Evolutionary conservation across 176 grass and related monocot species (phyloP).

Genomic region (Triticum dicoccoides): DNA sequence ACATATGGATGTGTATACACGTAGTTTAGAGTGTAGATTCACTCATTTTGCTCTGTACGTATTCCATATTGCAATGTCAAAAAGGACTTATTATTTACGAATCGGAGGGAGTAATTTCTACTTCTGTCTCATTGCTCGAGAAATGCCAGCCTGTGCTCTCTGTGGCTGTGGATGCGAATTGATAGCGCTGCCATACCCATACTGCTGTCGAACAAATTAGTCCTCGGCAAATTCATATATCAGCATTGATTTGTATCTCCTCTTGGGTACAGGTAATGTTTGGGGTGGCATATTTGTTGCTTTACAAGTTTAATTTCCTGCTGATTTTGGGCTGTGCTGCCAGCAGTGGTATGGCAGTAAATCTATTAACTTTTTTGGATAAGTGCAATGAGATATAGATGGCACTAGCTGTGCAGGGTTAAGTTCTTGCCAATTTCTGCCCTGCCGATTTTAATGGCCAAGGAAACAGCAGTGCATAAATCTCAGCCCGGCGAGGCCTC

Average conservation of each 20-base stretch:
- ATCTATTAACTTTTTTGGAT: neutral
- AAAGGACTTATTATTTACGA: too few species aligned
- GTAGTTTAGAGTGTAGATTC: too few species aligned
- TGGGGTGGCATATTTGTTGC: neutral
- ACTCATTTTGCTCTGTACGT: too few species aligned
- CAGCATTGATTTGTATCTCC: neutral
- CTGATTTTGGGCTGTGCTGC: neutral
- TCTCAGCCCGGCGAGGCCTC: neutral
- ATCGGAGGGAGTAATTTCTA: too few species aligned
- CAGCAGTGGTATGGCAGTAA: neutral
- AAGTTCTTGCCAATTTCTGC: conserved; percentile 9
- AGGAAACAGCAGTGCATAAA: conserved; percentile 26
- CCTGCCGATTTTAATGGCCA: conserved; percentile 14
- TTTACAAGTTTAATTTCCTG: neutral
- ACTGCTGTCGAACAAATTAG: neutral
- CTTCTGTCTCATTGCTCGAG: too few species aligned
- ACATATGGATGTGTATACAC: too few species aligned
- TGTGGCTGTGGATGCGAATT: neutral
- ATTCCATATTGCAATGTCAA: too few species aligned
- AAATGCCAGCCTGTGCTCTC: neutral
- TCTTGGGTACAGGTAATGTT: neutral
- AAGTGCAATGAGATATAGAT: neutral
- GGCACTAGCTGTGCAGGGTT: conserved; percentile 16
- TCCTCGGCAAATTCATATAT: neutral
- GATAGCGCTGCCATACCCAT: neutral